Evolutionary conservation across 306 rosid genomes (phyloP).

Genomic region (Fragaria nilgerrensis): DNA sequence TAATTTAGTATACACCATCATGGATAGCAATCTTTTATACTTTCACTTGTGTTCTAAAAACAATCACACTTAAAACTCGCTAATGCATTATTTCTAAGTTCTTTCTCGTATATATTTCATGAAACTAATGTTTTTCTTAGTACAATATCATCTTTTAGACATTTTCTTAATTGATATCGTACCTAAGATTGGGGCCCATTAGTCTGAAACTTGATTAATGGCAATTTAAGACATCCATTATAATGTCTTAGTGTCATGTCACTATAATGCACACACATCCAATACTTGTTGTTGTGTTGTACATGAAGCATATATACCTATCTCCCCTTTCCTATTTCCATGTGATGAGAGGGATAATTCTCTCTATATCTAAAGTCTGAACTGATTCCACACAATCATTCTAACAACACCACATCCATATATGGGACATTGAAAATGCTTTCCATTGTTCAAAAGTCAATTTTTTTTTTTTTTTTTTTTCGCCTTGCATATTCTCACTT

Average conservation of each 20-base stretch:
- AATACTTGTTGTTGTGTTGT: background rate
- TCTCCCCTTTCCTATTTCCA: constrained; percentile 24
- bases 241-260: background rate
- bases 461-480: constrained; percentile 17
- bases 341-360: constrained; percentile 17
- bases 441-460: constrained; percentile 47
- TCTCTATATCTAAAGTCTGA: constrained; percentile 24
- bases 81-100: background rate
- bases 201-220: background rate
- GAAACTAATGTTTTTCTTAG: background rate
- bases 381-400: constrained; percentile 52
- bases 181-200: background rate
- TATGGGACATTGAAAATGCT: constrained; percentile 41
- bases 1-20: too few species aligned
- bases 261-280: constrained; percentile 1
- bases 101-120: background rate
- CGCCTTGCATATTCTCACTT: background rate
- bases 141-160: too few species aligned
- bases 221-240: background rate
- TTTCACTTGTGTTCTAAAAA: background rate
- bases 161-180: background rate
- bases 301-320: constrained; percentile 13
- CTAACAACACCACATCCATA: constrained; percentile 45
- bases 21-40: background rate
- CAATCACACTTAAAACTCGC: background rate